These are phyloP conservation scores for Saturnispora sekii DNA, from an alignment of 805 yeast species.

Conservation along the genomic window DNA sequence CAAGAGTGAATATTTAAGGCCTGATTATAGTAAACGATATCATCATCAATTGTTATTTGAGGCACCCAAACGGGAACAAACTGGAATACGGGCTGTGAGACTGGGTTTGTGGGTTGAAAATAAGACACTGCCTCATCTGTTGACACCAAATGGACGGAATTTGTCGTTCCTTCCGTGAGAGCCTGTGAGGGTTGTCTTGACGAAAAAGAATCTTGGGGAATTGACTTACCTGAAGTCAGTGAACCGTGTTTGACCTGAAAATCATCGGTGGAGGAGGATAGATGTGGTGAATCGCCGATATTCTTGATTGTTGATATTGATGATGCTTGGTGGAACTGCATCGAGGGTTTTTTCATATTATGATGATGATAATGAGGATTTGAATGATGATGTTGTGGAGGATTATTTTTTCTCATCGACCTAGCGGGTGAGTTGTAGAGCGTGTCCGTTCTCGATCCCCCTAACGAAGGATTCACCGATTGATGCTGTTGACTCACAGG, in stretches of 20 bases:
- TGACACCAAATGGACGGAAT: constrained; percentile 17
- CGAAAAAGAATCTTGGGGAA: not conserved
- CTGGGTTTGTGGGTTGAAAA: constrained; percentile 16
- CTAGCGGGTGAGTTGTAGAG: not conserved
- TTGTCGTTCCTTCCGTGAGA: constrained; percentile 7
- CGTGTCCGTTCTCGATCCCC: too few species aligned
- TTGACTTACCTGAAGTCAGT: not conserved
- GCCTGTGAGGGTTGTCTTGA: constrained; percentile 15
- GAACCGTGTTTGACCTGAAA: constrained; percentile 1
- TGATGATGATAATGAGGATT: not conserved
- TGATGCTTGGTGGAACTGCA: not conserved
- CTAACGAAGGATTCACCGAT: too few species aligned
- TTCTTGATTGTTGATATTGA: constrained; percentile 3
- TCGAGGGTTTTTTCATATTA: not conserved
- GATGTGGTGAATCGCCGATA: not conserved
- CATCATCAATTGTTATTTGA: constrained; percentile 43
- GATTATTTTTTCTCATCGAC: not conserved
- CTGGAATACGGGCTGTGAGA: constrained; percentile 20
- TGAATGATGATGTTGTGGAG: not conserved
- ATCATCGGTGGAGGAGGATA: not conserved
- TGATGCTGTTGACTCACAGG: too few species aligned
- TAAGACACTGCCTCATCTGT: constrained; percentile 21
- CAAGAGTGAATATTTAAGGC: constrained; percentile 51
- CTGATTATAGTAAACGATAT: constrained; percentile 49
- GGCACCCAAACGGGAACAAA: constrained; percentile 52